Base-by-base conservation (phyloP, 1,284 basidiomycete species). In the Cryptococcus wingfieldii region DNA sequence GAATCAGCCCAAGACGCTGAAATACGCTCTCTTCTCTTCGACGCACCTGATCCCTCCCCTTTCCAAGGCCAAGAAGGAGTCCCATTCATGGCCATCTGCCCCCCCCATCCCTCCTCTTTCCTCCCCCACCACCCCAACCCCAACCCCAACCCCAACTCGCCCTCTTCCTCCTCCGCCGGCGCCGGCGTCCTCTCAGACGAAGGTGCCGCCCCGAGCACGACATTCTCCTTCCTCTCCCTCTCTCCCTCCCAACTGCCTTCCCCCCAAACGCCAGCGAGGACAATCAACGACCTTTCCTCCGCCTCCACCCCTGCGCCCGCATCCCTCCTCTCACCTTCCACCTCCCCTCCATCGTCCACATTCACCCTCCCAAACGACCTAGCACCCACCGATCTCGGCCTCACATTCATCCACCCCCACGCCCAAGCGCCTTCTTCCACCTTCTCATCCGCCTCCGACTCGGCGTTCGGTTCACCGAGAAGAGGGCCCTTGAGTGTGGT, bases 191-290 rank as follows among this genome's bases (percentile, higher is more conserved):
- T 23, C 23, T 23, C 23, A 23, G 23, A 23, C 23, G 23, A 23
- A 23, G 16, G 31, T 5, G 41, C 55, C 7, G 51, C 48, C 23
- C 52, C 54, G 16, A 60, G 57, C 14, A 61, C 61, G 14, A 60
- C 64, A 3, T 67, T 65, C 50, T 65, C 63, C 3, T 67, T 67
- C 56, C 47, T 67, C 5, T 67, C 65, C 8, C 58, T 67, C 19
- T 60, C 57, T n/a, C 65, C 59, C 1, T 62, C 60, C 2, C 65
- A 63, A 6, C 60, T 63, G 38, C 38, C 39, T 16, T n/a, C 54
- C 5, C 41, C 54, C 16, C 47, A 23, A 9, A 23, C 28, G 27
- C 37, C 31, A 8, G 31, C 31, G 31, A 6, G 5, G 1, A 5
- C 31, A 8, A 34, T 62, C 34, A 47, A 47, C 27, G 42, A 47